Conservation (phyloP, 179 eudicot genomes). For the Carnegiea gigantea region DNA sequence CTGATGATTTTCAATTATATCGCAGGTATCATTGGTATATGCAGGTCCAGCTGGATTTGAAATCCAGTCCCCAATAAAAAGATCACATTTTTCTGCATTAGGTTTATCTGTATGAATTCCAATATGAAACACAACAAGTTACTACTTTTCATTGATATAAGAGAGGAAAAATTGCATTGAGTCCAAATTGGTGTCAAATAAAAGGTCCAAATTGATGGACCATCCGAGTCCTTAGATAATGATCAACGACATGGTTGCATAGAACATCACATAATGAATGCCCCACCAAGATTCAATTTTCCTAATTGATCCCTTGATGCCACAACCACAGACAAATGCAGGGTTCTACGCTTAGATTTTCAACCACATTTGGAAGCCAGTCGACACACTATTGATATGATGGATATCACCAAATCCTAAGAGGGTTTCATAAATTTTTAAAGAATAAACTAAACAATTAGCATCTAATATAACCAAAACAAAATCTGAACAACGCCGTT, state of each 20-base stretch:
- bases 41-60: constrained; percentile 64
- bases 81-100: constrained; percentile 58
- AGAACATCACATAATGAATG: background rate
- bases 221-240: background rate
- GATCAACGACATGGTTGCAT: background rate
- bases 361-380: background rate
- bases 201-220: background rate
- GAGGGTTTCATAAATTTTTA: background rate
- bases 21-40: constrained; percentile 71
- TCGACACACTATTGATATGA: background rate
- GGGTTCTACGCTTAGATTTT: background rate
- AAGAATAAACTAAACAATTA: background rate
- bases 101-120: background rate
- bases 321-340: background rate
- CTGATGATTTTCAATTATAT: constrained; percentile 65
- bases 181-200: background rate
- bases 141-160: constrained; percentile 6
- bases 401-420: background rate
- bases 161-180: background rate
- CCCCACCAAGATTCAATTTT: background rate
- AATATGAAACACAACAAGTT: background rate
- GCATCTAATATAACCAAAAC: background rate
- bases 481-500: background rate
- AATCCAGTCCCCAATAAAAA: constrained; percentile 78
- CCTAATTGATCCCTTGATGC: background rate